These are phyloP conservation scores for Dothideomycetes sp. DNA, from an alignment of 2,329 filamentous ascomycete species.

Conservation along the genomic window DNA sequence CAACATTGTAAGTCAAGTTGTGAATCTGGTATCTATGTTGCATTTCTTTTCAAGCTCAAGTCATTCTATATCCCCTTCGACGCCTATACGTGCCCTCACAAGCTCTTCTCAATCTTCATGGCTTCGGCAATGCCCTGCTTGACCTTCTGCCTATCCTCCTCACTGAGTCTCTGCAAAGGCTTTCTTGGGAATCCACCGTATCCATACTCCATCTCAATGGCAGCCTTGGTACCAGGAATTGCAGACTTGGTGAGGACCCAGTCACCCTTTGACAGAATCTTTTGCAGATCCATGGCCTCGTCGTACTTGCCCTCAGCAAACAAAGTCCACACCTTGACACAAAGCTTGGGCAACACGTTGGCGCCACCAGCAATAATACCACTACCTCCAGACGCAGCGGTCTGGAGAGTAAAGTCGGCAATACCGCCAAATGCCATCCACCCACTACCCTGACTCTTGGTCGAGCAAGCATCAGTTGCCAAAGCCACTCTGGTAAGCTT, in stretches of 20 bases:
- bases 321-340: conserved; percentile 68
- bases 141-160: conserved; percentile 33
- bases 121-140: conserved; percentile 23
- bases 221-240: conserved; percentile 78
- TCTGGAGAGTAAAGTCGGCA: conserved; percentile 80
- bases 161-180: conserved; percentile 58
- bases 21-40: too few relatives aligned
- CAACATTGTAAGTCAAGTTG: too few relatives aligned
- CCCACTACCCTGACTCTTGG: conserved; percentile 36
- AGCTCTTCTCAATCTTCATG: conserved; percentile 22
- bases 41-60: too few relatives aligned
- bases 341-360: conserved; percentile 77
- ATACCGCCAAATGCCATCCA: conserved; percentile 86
- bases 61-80: neutral
- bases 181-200: conserved; percentile 70
- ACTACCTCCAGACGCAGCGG: conserved; percentile 65
- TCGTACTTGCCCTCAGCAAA: conserved; percentile 63
- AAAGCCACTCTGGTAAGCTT: conserved; percentile 76
- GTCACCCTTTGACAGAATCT: conserved; percentile 67
- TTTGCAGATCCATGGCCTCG: conserved; percentile 67
- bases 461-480: conserved; percentile 62
- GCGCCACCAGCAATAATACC: conserved; percentile 81
- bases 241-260: conserved; percentile 77
- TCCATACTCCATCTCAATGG: conserved; percentile 69
- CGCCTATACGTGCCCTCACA: conserved; percentile 15